Evolutionary conservation across 2,329 filamentous ascomycete genomes (phyloP).

Genomic region (Rugonectria rugulosa): DNA sequence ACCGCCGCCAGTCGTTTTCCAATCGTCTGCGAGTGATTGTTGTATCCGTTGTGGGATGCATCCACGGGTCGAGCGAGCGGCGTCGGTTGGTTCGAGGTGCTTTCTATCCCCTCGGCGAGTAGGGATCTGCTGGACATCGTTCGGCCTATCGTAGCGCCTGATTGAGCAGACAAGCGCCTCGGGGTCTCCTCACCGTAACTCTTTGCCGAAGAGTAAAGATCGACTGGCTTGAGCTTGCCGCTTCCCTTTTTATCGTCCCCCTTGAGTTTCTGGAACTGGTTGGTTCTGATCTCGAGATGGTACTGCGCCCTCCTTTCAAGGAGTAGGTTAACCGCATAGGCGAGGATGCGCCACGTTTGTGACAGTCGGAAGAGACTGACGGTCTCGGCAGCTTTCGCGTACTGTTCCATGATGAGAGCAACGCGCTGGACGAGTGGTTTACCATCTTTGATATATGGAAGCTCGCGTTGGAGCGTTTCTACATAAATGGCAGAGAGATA

Average conservation of each 20-base stretch:
- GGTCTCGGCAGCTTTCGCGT: conserved; percentile 63
- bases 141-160: conserved; percentile 41
- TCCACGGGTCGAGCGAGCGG: conserved; percentile 63
- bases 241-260: conserved; percentile 42
- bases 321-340: conserved; percentile 63
- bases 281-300: conserved; percentile 60
- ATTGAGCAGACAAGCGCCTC: conserved; percentile 40
- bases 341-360: conserved; percentile 69
- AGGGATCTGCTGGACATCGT: conserved; percentile 53
- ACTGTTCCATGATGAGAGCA: conserved; percentile 60
- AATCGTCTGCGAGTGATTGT: conserved; percentile 40
- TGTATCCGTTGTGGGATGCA: conserved; percentile 38
- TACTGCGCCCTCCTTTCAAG: conserved; percentile 63
- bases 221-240: conserved; percentile 36
- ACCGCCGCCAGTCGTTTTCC: conserved; percentile 56
- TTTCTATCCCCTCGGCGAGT: conserved; percentile 64
- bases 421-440: conserved; percentile 57
- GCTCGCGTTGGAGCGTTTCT: conserved; percentile 56
- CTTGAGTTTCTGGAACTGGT: conserved; percentile 46
- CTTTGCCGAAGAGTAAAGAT: conserved; percentile 34
- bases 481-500: conserved; percentile 66
- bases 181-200: conserved; percentile 49
- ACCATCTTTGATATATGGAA: conserved; percentile 51
- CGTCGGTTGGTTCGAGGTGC: conserved; percentile 68
- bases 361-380: conserved; percentile 66